Evolutionary conservation across 345 rosid genomes (phyloP).

Genomic region (Salix arbutifolia): DNA sequence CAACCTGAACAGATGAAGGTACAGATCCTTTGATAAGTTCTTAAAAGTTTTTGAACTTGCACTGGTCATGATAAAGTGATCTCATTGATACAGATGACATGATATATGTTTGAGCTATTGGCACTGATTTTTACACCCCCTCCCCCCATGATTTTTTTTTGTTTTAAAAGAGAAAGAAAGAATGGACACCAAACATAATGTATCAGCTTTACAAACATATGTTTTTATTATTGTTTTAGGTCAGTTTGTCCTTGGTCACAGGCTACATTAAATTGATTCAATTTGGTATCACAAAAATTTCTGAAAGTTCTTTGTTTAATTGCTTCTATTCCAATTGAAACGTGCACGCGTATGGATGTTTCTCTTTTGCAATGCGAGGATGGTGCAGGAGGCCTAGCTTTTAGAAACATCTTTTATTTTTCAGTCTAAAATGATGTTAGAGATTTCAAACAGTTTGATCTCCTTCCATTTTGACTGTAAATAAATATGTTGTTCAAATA

Average conservation of each 20-base stretch:
- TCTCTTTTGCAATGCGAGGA: background rate
- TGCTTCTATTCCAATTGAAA: background rate
- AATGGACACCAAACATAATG: too few species aligned
- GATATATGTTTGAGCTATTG: background rate
- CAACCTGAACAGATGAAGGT: conserved; percentile 52
- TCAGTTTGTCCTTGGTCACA: background rate
- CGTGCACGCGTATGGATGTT: background rate
- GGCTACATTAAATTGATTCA: background rate
- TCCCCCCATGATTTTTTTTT: too few species aligned
- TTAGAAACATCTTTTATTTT: background rate
- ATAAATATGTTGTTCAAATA: background rate
- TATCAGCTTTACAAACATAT: background rate
- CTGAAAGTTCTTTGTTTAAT: background rate
- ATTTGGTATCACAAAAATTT: background rate
- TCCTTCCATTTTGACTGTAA: background rate
- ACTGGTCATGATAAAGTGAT: background rate
- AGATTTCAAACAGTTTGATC: background rate
- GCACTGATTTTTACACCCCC: background rate
- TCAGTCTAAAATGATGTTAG: background rate
- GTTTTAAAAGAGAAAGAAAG: background rate
- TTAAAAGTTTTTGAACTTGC: background rate
- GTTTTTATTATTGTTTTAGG: background rate
- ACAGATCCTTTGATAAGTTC: background rate
- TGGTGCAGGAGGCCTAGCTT: background rate
- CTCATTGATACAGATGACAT: background rate